Percentiles rank a stretch among this genome's conserved stretches.
phyloP scores from a whole-genome alignment of 2,329 filamentous ascomycete species.

The Furcasterigmium sp. region DNA sequence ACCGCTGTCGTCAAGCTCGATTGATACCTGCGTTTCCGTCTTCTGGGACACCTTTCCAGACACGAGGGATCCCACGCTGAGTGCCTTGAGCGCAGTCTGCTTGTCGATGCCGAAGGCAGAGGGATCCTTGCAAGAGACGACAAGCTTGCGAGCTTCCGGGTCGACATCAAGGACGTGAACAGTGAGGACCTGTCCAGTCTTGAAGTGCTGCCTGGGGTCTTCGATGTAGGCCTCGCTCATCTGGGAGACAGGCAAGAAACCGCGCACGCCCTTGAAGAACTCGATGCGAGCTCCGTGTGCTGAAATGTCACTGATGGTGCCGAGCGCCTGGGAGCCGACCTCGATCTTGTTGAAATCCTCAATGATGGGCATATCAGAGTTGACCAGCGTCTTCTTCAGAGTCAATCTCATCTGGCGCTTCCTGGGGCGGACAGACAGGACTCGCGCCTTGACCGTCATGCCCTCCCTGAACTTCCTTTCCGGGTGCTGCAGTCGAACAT shows the following conservation, averaged over 20 bases:
- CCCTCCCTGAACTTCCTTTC: constrained; percentile 95
- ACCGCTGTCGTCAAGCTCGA: constrained; percentile 69
- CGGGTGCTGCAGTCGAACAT: constrained; percentile 81
- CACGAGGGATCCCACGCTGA: constrained; percentile 70
- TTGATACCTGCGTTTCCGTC: constrained; percentile 66
- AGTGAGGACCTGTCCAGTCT: constrained; percentile 82
- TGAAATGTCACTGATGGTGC: constrained; percentile 80
- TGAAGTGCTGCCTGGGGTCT: constrained; percentile 85
- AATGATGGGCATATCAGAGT: constrained; percentile 78
- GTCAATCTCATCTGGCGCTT: constrained; percentile 82
- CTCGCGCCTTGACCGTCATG: constrained; percentile 75
- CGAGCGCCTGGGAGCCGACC: constrained; percentile 73
- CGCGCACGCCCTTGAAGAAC: constrained; percentile 80
- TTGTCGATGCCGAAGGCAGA: constrained; percentile 69
- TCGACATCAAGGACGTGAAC: constrained; percentile 84
- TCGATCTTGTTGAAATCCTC: constrained; percentile 69
- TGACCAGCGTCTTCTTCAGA: constrained; percentile 89
- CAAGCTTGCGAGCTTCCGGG: constrained; percentile 62
- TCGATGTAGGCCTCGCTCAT: constrained; percentile 98
- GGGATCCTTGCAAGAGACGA: constrained; percentile 91
- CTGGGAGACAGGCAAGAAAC: constrained; percentile 87
- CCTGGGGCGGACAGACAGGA: constrained; percentile 71
- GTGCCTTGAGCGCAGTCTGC: constrained; percentile 68
- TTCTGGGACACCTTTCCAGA: constrained; percentile 78
- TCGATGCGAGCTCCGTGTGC: constrained; percentile 80